Conservation (phyloP, 495 filamentous ascomycete species). For the Rusavskia elegans region DNA sequence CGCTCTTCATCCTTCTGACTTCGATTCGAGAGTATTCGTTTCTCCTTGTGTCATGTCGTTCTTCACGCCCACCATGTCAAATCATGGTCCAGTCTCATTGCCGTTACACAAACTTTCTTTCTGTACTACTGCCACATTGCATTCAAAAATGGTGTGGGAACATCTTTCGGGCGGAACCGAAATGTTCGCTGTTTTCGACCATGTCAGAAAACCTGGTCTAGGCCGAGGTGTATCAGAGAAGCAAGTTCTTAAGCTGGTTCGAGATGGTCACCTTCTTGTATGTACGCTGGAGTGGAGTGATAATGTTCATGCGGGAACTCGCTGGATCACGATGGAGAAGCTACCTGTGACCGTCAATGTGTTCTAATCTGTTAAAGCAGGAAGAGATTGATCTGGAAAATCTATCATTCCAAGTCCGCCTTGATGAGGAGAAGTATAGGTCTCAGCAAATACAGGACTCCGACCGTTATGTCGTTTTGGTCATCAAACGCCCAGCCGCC, state of each 20-base stretch:
- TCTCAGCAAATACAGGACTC: constrained; percentile 5
- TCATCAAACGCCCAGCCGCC: constrained; percentile 6
- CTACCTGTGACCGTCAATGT: too few species aligned
- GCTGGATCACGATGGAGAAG: too few species aligned
- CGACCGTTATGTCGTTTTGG: constrained; percentile 2
- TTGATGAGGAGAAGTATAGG: constrained; percentile 2
- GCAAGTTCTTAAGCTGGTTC: constrained; percentile 7
- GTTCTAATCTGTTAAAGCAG: background rate
- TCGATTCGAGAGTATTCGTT: background rate
- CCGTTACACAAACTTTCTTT: constrained; percentile 10
- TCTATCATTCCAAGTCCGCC: constrained; percentile 4
- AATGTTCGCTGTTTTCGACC: constrained; percentile 13
- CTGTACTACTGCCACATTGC: constrained; percentile 5
- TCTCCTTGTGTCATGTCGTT: background rate
- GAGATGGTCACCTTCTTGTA: constrained; percentile 9
- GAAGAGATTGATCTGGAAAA: constrained; percentile 11
- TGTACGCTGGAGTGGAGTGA: background rate
- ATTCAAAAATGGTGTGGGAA: constrained; percentile 7
- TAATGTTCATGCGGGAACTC: background rate
- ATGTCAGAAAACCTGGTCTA: constrained; percentile 1
- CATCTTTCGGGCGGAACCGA: constrained; percentile 6
- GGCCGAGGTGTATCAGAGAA: constrained; percentile 2
- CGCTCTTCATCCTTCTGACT: too few species aligned
- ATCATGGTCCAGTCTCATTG: constrained; percentile 5
- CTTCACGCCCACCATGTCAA: too few species aligned